Percentiles rank a stretch among this genome's conserved stretches.
Conservation (phyloP, 1,284 basidiomycete species). For the Malassezia dermatis region DNA sequence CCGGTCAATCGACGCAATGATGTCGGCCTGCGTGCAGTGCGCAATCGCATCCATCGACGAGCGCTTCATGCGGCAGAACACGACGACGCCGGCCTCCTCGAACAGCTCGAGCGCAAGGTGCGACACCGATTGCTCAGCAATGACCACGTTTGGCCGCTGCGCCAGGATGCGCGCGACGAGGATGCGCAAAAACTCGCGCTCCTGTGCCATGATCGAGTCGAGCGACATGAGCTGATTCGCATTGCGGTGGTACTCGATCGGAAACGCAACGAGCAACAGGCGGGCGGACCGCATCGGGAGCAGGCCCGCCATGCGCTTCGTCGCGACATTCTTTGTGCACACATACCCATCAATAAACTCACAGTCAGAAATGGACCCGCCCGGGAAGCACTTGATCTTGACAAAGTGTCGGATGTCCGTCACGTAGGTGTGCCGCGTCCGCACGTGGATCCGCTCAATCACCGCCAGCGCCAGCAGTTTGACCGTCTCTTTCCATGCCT, state of each 20-base stretch:
- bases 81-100: conserved; percentile 73
- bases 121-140: conserved; percentile 85
- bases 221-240: conserved; percentile 91
- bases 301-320: conserved; percentile 60
- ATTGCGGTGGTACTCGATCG: conserved; percentile 77
- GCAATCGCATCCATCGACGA: conserved; percentile 78
- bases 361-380: conserved; percentile 78
- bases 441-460: conserved; percentile 37
- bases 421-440: conserved; percentile 57
- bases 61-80: conserved; percentile 78
- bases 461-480: conserved; percentile 35
- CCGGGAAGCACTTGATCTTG: conserved; percentile 97
- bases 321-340: conserved; percentile 94
- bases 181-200: conserved; percentile 84
- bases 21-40: conserved; percentile 85
- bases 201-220: conserved; percentile 81
- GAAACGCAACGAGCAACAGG: conserved; percentile 90
- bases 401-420: conserved; percentile 91
- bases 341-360: conserved; percentile 96
- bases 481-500: conserved; percentile 36
- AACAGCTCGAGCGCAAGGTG: conserved; percentile 83
- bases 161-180: conserved; percentile 79
- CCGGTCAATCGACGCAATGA: conserved; percentile 89
- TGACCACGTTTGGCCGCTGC: conserved; percentile 78
- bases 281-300: conserved; percentile 64